Percentiles rank a stretch among this genome's conserved stretches.
phyloP scores from a whole-genome alignment of 2,329 filamentous ascomycete species.

The Aspergillus ustus region DNA sequence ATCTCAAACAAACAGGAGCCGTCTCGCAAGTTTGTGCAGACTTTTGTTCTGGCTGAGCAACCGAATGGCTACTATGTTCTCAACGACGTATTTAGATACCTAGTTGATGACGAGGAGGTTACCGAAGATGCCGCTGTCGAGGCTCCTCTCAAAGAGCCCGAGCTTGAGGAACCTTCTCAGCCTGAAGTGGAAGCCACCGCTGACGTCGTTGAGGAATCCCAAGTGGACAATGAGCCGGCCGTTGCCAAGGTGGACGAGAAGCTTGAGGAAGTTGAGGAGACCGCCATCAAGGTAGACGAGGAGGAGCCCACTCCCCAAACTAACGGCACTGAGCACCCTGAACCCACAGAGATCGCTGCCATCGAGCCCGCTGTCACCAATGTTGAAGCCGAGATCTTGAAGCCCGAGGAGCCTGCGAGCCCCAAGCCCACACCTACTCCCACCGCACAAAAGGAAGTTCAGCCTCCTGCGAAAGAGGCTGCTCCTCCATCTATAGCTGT shows the following conservation, averaged over 20 bases:
- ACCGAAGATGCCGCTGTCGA: conserved; percentile 46
- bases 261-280: conserved; percentile 63
- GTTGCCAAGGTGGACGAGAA: conserved; percentile 71
- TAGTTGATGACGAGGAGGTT: conserved; percentile 74
- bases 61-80: conserved; percentile 97
- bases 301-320: conserved; percentile 41
- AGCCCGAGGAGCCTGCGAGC: conserved; percentile 68
- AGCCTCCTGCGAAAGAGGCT: conserved; percentile 58
- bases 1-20: conserved; percentile 92
- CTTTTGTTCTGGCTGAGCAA: conserved; percentile 94
- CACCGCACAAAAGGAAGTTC: conserved; percentile 48
- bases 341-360: conserved; percentile 13
- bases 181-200: conserved; percentile 32
- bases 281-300: conserved; percentile 45
- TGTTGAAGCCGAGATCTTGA: conserved; percentile 40
- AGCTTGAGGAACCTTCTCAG: conserved; percentile 29
- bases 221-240: conserved; percentile 50
- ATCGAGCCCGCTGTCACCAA: conserved; percentile 31
- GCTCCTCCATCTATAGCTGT: conserved; percentile 55
- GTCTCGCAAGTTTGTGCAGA: conserved; percentile 96
- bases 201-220: conserved; percentile 23
- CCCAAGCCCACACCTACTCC: conserved; percentile 62
- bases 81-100: conserved; percentile 96
- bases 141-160: conserved; percentile 47
- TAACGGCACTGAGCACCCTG: conserved; percentile 35